phyloP scores from a whole-genome alignment of 768 basidiomycete species.

The Amanita thiersii region DNA sequence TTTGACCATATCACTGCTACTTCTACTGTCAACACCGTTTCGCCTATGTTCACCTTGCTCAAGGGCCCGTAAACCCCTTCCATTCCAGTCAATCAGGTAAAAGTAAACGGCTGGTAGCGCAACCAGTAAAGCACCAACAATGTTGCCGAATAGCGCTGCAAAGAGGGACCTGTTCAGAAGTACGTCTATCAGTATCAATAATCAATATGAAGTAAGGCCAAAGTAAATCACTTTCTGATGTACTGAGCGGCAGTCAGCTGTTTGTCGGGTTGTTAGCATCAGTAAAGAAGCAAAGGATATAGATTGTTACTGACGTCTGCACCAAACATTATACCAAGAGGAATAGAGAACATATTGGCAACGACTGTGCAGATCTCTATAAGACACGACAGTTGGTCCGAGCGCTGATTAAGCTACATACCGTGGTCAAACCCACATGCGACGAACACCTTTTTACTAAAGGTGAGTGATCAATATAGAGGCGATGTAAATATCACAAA shows the following conservation, averaged over 20 bases:
- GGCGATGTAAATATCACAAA: slow-evolving; percentile 19
- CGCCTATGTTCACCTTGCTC: slow-evolving; percentile 26
- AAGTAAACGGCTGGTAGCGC: slow-evolving; percentile 59
- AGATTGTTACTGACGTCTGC: slow-evolving; percentile 38
- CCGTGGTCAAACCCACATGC: slow-evolving; percentile 68
- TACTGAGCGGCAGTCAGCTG: slow-evolving; percentile 48
- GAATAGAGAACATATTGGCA: slow-evolving; percentile 73
- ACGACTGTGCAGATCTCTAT: slow-evolving; percentile 31
- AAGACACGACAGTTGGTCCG: no score
- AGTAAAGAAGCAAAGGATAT: not conserved
- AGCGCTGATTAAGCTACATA: slow-evolving; percentile 13
- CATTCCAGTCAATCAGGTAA: slow-evolving; percentile 46
- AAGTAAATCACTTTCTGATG: slow-evolving; percentile 64
- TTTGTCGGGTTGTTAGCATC: slow-evolving; percentile 7
- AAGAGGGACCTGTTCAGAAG: slow-evolving; percentile 43
- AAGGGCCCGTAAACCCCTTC: slow-evolving; percentile 26
- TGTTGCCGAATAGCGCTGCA: slow-evolving; percentile 58
- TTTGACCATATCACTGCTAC: slow-evolving; percentile 7
- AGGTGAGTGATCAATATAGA: not conserved
- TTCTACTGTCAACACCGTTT: slow-evolving; percentile 11
- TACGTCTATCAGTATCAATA: not conserved
- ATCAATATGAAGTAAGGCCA: no score
- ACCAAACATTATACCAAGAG: slow-evolving; percentile 63
- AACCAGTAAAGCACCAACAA: slow-evolving; percentile 56
- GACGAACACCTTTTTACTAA: slow-evolving; percentile 47